Evolutionary conservation across 352 stramenopile species (phyloP).

Genomic region (Globisporangium parvum): DNA sequence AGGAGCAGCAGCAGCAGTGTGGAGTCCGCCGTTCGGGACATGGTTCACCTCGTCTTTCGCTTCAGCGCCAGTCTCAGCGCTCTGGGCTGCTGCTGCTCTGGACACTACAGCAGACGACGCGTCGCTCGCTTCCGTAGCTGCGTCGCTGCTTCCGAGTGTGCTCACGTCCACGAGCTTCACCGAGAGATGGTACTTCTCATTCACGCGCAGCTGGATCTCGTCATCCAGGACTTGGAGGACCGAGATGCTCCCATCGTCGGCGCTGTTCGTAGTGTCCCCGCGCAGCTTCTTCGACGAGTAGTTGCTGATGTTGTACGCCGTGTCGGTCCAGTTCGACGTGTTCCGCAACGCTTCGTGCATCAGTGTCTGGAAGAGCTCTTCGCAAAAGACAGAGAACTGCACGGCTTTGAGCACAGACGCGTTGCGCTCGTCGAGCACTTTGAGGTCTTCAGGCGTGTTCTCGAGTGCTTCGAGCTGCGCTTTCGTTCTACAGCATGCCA

Average conservation of each 20-base stretch:
- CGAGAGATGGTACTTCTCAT: conserved; percentile 64
- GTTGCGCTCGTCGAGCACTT: conserved; percentile 64
- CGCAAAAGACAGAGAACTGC: conserved; percentile 84
- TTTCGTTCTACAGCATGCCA: conserved; percentile 31
- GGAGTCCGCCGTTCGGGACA: conserved; percentile 15
- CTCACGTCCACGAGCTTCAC: conserved; percentile 69
- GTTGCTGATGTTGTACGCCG: conserved; percentile 57
- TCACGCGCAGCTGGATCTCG: conserved; percentile 70
- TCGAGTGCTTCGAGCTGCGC: conserved; percentile 46
- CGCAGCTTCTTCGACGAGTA: conserved; percentile 44
- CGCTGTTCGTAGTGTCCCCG: conserved; percentile 25
- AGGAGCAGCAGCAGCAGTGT: background rate
- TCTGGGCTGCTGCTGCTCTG: background rate
- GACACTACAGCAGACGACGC: background rate
- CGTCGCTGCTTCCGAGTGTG: conserved; percentile 18
- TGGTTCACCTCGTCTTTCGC: conserved; percentile 22
- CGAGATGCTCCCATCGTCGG: conserved; percentile 35
- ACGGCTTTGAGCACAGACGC: conserved; percentile 64
- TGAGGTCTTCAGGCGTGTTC: conserved; percentile 57
- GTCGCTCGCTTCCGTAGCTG: background rate
- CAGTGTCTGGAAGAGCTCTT: conserved; percentile 79
- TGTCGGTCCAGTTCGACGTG: conserved; percentile 62
- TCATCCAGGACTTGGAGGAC: conserved; percentile 80
- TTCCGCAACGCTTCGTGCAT: conserved; percentile 78
- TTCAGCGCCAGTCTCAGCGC: conserved; percentile 6